Evolutionary conservation across 345 rosid species (phyloP), one percentile per base, ranked within the genome.

Genomic region (Acer negundo): DNA sequence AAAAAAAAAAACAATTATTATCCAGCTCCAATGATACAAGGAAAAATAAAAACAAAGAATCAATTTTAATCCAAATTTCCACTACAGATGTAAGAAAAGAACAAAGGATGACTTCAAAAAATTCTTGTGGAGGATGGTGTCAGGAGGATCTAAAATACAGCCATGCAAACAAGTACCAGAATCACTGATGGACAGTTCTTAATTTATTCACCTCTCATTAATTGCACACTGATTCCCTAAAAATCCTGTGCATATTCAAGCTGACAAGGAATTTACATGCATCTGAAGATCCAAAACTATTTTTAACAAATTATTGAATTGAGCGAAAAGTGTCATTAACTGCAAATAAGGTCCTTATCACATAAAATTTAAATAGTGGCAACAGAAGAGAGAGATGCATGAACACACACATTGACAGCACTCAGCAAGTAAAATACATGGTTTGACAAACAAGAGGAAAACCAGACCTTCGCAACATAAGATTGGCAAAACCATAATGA

Each of bases 401-500:
- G 1, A 6, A 62, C 11, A 10, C 7, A 26, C 28, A 53, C 0
- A 58, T 16, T 28, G 24, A 23, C 10, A 62, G 13, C 22, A 1
- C 77, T 8, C 10, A 31, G 9, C 53, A 3, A 22, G 55, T 6
- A 23, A 67, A 59, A 9, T 3, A 76, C 7, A 58, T 38, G 2
- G 8, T 7, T 26, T 23, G 46, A 31, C 6, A 73, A 40, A 1
- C 4, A 42, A 72, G 5, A 10, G 42, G 24, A 72, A 19, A 42
- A 75, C 67, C 72, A n/a, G 88, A 95, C 97, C 99, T 92, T 69
- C 99, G 85, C 86, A 94, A 61, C 99, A 96, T 94, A 70, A 96
- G 97, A 84, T 83, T 94, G 79, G 99, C 99, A 88, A 96, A 96
- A 23, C 99, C 99, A 71, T 90, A 94, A 84, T 96, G 99, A 80